Percentiles rank a stretch among this genome's conserved stretches.
Conservation (phyloP, 129 eudicot genomes). For the Arctium lappa region DNA sequence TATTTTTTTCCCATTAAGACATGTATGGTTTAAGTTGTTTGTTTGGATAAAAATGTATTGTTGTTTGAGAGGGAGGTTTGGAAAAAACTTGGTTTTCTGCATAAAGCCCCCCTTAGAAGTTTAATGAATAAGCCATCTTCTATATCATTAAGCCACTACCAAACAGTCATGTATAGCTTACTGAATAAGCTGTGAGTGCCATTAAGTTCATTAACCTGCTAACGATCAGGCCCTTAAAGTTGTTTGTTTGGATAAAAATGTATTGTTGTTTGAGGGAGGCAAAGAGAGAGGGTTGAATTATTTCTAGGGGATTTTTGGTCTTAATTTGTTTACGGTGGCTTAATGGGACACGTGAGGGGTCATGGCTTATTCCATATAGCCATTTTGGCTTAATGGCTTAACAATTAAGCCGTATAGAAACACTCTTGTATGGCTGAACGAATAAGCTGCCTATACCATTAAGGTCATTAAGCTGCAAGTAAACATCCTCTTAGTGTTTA, state of each 20-base stretch:
- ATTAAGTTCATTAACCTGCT: background rate
- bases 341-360: background rate
- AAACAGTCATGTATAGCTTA: background rate
- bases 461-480: too few relatives aligned
- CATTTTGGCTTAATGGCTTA: background rate
- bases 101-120: too few relatives aligned
- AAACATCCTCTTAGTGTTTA: background rate
- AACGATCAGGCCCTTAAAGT: background rate
- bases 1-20: background rate
- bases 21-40: background rate
- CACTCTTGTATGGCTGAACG: too few relatives aligned
- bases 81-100: background rate
- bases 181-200: background rate
- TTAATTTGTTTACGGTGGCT: background rate
- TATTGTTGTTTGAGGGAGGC: too few relatives aligned
- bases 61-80: background rate
- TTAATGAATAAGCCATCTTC: background rate
- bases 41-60: too few relatives aligned
- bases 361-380: background rate
- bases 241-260: too few relatives aligned
- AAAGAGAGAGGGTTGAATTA: too few relatives aligned
- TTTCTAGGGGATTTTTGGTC: too few relatives aligned
- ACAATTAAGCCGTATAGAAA: too few relatives aligned
- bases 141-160: background rate
- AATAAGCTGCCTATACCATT: too few relatives aligned